Conservation (phyloP, 2,329 filamentous ascomycete genomes). For the Diaporthe eres region DNA sequence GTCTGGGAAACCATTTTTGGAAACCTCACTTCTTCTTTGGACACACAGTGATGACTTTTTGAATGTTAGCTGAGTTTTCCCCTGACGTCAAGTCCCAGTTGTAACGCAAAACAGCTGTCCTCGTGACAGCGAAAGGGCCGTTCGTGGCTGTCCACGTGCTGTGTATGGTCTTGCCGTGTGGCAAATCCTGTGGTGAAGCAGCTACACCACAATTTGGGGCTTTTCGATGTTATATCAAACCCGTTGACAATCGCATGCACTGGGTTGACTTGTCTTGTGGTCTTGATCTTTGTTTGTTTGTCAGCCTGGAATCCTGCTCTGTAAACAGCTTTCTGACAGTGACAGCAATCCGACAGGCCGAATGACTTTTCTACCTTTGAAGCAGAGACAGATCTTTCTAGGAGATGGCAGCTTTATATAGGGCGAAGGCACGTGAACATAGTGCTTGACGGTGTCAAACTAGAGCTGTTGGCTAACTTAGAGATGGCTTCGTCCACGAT, state of each 20-base stretch:
- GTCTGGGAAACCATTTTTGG: not conserved
- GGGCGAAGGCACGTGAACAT: too few relatives aligned
- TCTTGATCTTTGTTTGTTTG: too few relatives aligned
- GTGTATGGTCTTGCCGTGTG: not conserved
- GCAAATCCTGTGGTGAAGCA: not conserved
- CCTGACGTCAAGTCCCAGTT: not conserved
- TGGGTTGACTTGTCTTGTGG: too few relatives aligned
- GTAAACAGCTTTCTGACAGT: too few relatives aligned
- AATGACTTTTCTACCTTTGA: too few relatives aligned
- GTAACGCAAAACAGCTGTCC: not conserved
- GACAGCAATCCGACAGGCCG: too few relatives aligned
- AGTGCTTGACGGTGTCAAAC: too few relatives aligned
- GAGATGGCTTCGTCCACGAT: too few relatives aligned
- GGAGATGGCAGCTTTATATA: too few relatives aligned
- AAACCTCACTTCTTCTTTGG: not conserved
- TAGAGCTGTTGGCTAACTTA: too few relatives aligned
- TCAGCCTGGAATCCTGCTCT: too few relatives aligned
- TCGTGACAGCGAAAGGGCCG: not conserved
- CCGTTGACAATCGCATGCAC: not conserved
- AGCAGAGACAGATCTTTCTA: too few relatives aligned
- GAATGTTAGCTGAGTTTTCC: not conserved
- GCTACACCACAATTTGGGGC: constrained; percentile 1
- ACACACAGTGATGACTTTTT: not conserved
- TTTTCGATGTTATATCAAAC: not conserved
- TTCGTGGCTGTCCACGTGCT: not conserved